Evolutionary conservation across 139 green algal genomes (phyloP), one percentile per base, ranked within the genome.

Genomic region (Spirogloea muscicola): DNA sequence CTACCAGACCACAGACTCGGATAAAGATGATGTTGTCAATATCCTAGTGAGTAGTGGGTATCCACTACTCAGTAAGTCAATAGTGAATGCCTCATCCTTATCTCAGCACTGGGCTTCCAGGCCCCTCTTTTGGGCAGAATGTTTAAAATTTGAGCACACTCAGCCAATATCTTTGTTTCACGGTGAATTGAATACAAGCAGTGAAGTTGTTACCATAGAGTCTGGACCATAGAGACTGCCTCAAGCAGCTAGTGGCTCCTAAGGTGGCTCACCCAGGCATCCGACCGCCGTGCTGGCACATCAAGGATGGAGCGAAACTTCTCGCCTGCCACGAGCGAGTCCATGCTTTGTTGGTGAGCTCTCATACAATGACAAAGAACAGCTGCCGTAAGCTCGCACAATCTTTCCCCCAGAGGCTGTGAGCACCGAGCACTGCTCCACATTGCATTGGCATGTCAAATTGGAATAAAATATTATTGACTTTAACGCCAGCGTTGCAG

Each of bases 271-370:
- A 29, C 52, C 16, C 7, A 21, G 16, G 7, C 21, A n/a, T 62
- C 16, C 10, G 10, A 34, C 16, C 21, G 46, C n/a, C 34, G 33
- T 16, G 10, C 33, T 18, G 59, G 59, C 0, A 49, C 21, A 16
- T 68, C 18, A 29, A 75, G 13, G 21, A 64, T 13, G 5, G 66
- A n/a, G 0, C 66, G 16, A n/a, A 75, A 75, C 13, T 16, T 65
- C 51, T 75, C 21, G 66, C 93, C 93, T n/a, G n/a, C n/a, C n/a
- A n/a, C n/a, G n/a, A n/a, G n/a, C n/a, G n/a, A n/a, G n/a, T n/a
- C n/a, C n/a, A n/a, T n/a, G n/a, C n/a, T n/a, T n/a, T n/a, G n/a
- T n/a, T n/a, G n/a, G n/a, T n/a, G n/a, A n/a, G n/a, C n/a, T n/a
- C n/a, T n/a, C n/a, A n/a, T n/a, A n/a, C n/a, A n/a, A n/a, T n/a